Base-by-base conservation (phyloP, 495 filamentous ascomycete species). In the Hyaloscypha variabilis region DNA sequence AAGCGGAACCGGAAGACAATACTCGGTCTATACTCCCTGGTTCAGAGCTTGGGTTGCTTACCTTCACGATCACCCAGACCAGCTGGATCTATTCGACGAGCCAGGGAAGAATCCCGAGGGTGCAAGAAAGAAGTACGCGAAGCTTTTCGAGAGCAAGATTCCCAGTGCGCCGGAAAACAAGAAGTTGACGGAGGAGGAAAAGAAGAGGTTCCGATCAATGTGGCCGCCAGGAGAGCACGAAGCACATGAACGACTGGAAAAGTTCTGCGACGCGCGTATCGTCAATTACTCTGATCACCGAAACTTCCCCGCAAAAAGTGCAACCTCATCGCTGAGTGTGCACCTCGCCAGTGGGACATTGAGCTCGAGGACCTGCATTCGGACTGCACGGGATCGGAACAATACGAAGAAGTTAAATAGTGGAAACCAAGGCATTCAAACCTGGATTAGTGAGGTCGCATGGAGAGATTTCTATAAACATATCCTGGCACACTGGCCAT, bases 401-500 rank as follows among this genome's bases (percentile, higher is more conserved):
- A 86, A 72, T 11, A 88, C 84, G 8, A 86, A 87, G 61, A 87
- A 82, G 23, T 81, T 97, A 0, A 87, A 93, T 66, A 84, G 85
- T 3, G 90, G 91, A 0, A 81, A 86, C 34, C 69, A 81, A 21
- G 91, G 92, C 0, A 90, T 92, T 39, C 77, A 81, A 57, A 77
- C 82, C 3, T 97, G 92, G 93, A 94, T 96, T 65, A 88, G 88
- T 59, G 93, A 97, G 73, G 82, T 97, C 0, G 93, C 91, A 1
- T 96, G 93, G 94, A 81, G 93, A 10, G 93, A 97, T 70, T 97
- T 97, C 72, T 97, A 97, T 76, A 91, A 90, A 66, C 92, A 97
- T 74, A 90, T 97, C 4, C 78, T 97, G 17, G 89, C 85, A 3
- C 80, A 94, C 63, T 97, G 91, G 91, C 94, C 94, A 5, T 95